These are phyloP conservation scores for Talaromyces proteolyticus DNA, from an alignment of 495 filamentous ascomycete species.

Conservation along the genomic window DNA sequence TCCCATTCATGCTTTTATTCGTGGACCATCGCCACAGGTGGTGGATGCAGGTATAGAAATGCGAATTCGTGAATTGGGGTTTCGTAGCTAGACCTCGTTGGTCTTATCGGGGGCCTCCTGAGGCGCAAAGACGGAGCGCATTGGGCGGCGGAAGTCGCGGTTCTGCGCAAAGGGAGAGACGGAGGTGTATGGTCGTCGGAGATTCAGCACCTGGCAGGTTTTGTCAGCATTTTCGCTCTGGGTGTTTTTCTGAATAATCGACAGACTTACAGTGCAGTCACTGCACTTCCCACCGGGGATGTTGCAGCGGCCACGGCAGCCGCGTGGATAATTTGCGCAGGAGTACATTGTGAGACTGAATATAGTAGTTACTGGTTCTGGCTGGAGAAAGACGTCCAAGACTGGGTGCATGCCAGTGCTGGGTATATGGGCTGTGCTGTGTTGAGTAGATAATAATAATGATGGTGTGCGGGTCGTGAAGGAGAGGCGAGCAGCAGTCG, in stretches of 20 bases:
- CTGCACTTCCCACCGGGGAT: constrained; percentile 36
- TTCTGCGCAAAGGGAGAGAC: constrained; percentile 39
- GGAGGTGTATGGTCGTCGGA: constrained; percentile 33
- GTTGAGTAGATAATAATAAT: no score
- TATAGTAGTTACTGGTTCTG: no score
- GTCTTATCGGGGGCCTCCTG: constrained; percentile 3
- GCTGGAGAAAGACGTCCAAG: no score
- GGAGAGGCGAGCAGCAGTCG: no score
- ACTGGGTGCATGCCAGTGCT: no score
- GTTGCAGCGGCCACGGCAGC: constrained; percentile 44
- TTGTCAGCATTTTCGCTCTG: constrained; percentile 10
- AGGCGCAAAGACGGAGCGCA: constrained; percentile 10
- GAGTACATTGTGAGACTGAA: constrained; percentile 40
- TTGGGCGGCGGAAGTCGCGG: constrained; percentile 32
- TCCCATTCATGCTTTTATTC: neutral
- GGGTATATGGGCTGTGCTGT: no score
- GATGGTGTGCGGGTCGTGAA: no score
- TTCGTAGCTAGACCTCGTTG: constrained; percentile 3
- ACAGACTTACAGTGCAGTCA: constrained; percentile 40
- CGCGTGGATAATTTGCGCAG: constrained; percentile 45
- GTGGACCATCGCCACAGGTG: neutral
- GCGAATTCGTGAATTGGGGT: neutral
- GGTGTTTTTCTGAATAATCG: neutral
- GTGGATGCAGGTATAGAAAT: neutral
- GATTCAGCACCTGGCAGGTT: constrained; percentile 26